Evolutionary conservation across 164 flowering plant species (phyloP), one percentile per base, ranked within the genome.

Genomic region (Stephania cephalantha): DNA sequence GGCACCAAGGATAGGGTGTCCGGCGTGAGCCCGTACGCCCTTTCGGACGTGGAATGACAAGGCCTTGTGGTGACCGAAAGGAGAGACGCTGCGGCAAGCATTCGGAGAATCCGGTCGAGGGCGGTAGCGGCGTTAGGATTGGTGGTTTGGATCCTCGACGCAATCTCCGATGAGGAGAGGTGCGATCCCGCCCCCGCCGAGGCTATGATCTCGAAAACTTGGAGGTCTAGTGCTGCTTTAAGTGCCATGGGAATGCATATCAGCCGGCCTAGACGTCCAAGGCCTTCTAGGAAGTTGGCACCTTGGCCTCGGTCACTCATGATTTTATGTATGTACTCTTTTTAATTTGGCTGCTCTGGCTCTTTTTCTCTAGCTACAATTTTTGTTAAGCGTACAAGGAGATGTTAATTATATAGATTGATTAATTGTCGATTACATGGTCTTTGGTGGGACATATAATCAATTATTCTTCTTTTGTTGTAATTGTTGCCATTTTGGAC

Each of bases 201-300:
- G 22, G 72, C 53, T 29, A 79, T 75, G 69, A 79, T 72, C 29
- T 65, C n/a, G 55, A 74, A 74, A 0, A 74, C 76, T 12, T 74
- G 46, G 7, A 74, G 58, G 18, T 74, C 76, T 1, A 74, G 66
- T 29, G 76, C 76, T 45, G 76, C 76, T 65, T 61, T 65, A 5
- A 74, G 7, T 71, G 75, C 75, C 79, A 77, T 72, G 15, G 75
- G 79, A 58, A 77, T n/a, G 55, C 75, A 67, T 44, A 72, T 72
- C 46, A 77, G 1, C 11, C 67, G 63, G 7, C 48, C 25, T 3
- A 64, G 6, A 20, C 25, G 0, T 25, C 70, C 76, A 2, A 22
- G 25, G 7, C 58, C 71, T 18, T 46, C 67, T 13, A 74, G 69
- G 20, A 65, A 74, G 52, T 46, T 70, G 7, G 18, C 30, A 70